These are phyloP conservation scores for Tricholoma flavovirens DNA, from an alignment of 768 basidiomycete species.

Conservation along the genomic window DNA sequence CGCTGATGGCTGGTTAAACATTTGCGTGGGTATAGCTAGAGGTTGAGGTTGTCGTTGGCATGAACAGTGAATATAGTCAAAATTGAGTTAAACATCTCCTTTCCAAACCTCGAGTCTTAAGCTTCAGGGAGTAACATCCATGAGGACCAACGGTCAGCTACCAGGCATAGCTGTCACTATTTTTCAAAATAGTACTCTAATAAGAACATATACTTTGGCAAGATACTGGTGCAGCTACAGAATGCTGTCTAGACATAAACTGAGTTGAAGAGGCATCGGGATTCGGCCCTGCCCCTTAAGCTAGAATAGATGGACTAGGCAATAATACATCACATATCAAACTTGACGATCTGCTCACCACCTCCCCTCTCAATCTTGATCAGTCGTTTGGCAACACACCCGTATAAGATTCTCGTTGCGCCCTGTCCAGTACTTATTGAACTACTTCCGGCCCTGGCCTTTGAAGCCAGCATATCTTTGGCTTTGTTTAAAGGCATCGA, in stretches of 20 bases:
- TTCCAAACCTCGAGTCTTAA: neutral
- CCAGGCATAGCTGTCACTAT: too few species aligned
- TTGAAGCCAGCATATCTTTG: conserved; percentile 49
- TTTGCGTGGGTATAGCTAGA: conserved; percentile 65
- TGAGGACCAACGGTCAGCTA: too few species aligned
- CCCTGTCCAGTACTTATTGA: conserved; percentile 33
- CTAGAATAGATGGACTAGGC: too few species aligned
- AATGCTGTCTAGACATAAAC: too few species aligned
- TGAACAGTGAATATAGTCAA: too few species aligned
- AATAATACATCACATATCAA: conserved; percentile 41
- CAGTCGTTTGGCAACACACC: conserved; percentile 76
- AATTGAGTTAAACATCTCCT: too few species aligned
- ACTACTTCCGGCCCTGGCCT: conserved; percentile 31
- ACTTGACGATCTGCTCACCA: conserved; percentile 70
- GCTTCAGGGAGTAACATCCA: neutral
- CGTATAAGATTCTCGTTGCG: conserved; percentile 61
- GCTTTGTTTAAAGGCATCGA: conserved; percentile 56
- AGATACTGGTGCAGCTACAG: too few species aligned
- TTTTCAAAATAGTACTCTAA: too few species aligned
- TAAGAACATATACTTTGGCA: too few species aligned
- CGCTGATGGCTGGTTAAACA: conserved; percentile 92
- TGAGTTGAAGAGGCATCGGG: too few species aligned
- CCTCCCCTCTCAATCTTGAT: conserved; percentile 72
- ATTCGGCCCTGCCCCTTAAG: too few species aligned
- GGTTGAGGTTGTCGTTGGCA: neutral